These are phyloP conservation scores for Tillandsia leiboldiana DNA, from an alignment of 176 grass and related monocot genomes.

Conservation along the genomic window DNA sequence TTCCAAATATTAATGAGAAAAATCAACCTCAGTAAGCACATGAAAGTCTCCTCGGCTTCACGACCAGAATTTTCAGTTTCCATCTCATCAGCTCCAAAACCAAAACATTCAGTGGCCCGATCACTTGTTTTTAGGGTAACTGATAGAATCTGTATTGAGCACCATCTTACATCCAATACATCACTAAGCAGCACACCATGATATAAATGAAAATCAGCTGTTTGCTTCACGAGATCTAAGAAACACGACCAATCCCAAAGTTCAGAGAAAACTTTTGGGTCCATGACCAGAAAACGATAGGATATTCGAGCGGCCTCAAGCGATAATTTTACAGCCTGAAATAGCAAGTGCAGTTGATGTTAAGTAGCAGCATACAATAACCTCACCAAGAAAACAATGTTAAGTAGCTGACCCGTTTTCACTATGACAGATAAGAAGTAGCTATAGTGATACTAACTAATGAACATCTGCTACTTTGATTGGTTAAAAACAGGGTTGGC, in stretches of 20 bases:
- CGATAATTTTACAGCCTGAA: slow-evolving; percentile 50
- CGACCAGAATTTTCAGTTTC: slow-evolving; percentile 55
- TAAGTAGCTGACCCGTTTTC: not conserved
- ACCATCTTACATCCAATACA: slow-evolving; percentile 70
- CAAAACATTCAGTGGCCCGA: slow-evolving; percentile 58
- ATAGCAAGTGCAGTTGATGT: slow-evolving; percentile 19
- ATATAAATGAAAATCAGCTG: slow-evolving; percentile 35
- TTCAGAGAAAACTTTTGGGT: slow-evolving; percentile 55
- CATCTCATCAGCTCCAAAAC: slow-evolving; percentile 23
- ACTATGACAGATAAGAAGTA: not conserved
- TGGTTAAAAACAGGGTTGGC: too few species aligned
- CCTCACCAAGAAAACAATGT: not conserved
- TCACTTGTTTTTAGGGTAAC: slow-evolving; percentile 63
- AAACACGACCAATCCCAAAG: slow-evolving; percentile 91
- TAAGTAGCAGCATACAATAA: not conserved
- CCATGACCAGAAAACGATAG: slow-evolving; percentile 72
- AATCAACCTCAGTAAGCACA: slow-evolving; percentile 61
- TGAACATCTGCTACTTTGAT: too few species aligned
- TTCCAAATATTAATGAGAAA: slow-evolving; percentile 9
- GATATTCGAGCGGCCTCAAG: slow-evolving; percentile 48
- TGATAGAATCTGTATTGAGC: slow-evolving; percentile 55
- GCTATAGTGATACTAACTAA: not conserved
- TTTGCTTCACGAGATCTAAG: slow-evolving; percentile 49
- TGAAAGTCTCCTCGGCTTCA: slow-evolving; percentile 48
- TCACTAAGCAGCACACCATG: slow-evolving; percentile 20